These are phyloP conservation scores for Hypoxylon sp. DNA, from an alignment of 2,329 filamentous ascomycete species.

Conservation along the genomic window DNA sequence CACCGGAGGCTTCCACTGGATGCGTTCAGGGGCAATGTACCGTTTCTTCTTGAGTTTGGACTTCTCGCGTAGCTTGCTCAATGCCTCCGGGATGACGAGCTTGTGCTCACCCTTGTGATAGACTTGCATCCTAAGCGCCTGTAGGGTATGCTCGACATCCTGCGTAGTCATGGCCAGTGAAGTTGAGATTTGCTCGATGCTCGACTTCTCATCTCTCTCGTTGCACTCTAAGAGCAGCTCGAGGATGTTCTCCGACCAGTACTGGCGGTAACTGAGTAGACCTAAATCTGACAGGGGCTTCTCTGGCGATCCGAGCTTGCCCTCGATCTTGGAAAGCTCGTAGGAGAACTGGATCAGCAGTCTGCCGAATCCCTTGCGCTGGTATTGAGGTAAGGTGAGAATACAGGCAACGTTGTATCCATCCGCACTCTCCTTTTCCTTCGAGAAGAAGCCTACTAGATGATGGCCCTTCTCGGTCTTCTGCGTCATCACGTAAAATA, in stretches of 20 bases:
- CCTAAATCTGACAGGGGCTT: constrained; percentile 96
- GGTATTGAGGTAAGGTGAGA: constrained; percentile 93
- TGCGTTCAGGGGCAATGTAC: constrained; percentile 76
- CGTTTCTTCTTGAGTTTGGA: constrained; percentile 80
- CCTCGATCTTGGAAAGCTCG: constrained; percentile 93
- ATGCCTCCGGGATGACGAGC: constrained; percentile 86
- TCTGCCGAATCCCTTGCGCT: constrained; percentile 91
- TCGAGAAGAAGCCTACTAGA: constrained; percentile 98
- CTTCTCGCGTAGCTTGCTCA: constrained; percentile 82
- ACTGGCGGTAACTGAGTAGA: constrained; percentile 91
- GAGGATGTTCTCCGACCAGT: constrained; percentile 95
- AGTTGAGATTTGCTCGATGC: constrained; percentile 83
- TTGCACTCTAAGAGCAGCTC: constrained; percentile 81
- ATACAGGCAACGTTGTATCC: constrained; percentile 99
- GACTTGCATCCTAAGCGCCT: constrained; percentile 92
- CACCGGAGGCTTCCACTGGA: constrained; percentile 96
- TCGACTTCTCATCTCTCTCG: constrained; percentile 74
- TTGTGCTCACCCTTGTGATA: constrained; percentile 98
- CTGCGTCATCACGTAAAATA: constrained; percentile 98
- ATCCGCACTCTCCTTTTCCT: constrained; percentile 96
- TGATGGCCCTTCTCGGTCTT: constrained; percentile 90
- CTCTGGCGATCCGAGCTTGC: constrained; percentile 93
- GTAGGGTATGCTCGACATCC: constrained; percentile 93
- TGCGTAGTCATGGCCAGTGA: constrained; percentile 94
- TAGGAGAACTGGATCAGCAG: constrained; percentile 97